Evolutionary conservation across 2,329 filamentous ascomycete species (phyloP), one percentile per base, ranked within the genome.

Genomic region (Sporothrix humicola): DNA sequence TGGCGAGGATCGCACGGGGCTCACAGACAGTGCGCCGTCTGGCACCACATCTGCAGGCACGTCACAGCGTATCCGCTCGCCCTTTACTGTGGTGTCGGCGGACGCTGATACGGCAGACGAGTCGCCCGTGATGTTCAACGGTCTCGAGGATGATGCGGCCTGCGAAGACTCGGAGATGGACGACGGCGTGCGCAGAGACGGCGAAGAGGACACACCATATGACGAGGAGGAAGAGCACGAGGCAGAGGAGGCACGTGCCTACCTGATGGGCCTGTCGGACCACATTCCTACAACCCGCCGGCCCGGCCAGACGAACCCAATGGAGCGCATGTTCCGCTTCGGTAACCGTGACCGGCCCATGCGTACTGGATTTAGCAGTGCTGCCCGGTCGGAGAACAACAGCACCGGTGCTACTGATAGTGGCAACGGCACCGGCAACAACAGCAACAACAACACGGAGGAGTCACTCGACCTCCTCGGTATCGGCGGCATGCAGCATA

Each of bases 401-500:
- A 23, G 9, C 12, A 23, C 44, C 48, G 20, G 13, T 52, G 50
- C 44, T 69, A 73, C 59, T 10, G 17, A 37, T 20, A 37, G 8
- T 52, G 48, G 42, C 59, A 48, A 37, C 52, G 7, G 17, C 54
- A 13, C 48, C 71, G 71, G 15, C 58, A 59, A 44, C 52, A 17
- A 2, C 59, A 48, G 15, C 59, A 37, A 48, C 44, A 63, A 63
- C 26, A 50, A 58, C 31, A 54, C 73, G 4, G 79, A 79, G 7
- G 81, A 82, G 4, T 77, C 80, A 15, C 74, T 81, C 9, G 81
- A 82, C 73, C 79, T 79, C 71, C 81, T 92, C 37, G 78, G 78
- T 20, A 76, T 79, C 9, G 86, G 88, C 26, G 88, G 90, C 63
- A 91, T 95, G 87, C 91, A 93, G 77, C 86, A 87, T 69, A 91